These are phyloP conservation scores for Xylona heveae DNA, from an alignment of 495 filamentous ascomycete species.

Conservation along the genomic window DNA sequence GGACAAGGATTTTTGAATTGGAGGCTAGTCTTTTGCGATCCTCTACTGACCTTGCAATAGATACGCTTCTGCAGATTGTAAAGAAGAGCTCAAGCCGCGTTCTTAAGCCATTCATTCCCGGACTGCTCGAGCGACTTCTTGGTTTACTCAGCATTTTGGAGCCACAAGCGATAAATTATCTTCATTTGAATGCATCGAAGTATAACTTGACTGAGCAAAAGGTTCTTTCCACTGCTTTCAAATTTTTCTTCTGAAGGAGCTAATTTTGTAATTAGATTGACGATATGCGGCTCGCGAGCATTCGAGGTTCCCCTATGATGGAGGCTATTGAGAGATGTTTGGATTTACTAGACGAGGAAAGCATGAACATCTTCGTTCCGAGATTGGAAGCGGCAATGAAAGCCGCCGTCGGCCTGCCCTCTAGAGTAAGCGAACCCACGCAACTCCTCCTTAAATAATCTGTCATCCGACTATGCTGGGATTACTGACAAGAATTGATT, in stretches of 20 bases:
- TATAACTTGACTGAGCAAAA: constrained; percentile 64
- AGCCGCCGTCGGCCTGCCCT: constrained; percentile 69
- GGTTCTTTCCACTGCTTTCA: too few relatives aligned
- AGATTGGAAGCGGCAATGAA: constrained; percentile 59
- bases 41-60: constrained; percentile 2
- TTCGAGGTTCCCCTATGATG: constrained; percentile 73
- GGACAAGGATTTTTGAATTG: too few relatives aligned
- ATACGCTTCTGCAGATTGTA: constrained; percentile 66
- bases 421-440: constrained; percentile 25
- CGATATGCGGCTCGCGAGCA: constrained; percentile 53
- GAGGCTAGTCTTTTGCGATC: constrained; percentile 43
- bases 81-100: constrained; percentile 55
- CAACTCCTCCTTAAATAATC: neutral
- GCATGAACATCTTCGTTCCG: constrained; percentile 51
- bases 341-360: constrained; percentile 56
- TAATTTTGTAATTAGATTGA: constrained; percentile 35
- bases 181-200: constrained; percentile 73
- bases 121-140: constrained; percentile 61
- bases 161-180: constrained; percentile 68
- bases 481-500: neutral
- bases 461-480: constrained; percentile 1
- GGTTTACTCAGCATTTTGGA: constrained; percentile 69
- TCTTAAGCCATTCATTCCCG: constrained; percentile 58
- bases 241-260: neutral
- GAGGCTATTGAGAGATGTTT: constrained; percentile 84